Evolutionary conservation across 2,329 filamentous ascomycete species (phyloP).

Genomic region (Diatrype stigma): DNA sequence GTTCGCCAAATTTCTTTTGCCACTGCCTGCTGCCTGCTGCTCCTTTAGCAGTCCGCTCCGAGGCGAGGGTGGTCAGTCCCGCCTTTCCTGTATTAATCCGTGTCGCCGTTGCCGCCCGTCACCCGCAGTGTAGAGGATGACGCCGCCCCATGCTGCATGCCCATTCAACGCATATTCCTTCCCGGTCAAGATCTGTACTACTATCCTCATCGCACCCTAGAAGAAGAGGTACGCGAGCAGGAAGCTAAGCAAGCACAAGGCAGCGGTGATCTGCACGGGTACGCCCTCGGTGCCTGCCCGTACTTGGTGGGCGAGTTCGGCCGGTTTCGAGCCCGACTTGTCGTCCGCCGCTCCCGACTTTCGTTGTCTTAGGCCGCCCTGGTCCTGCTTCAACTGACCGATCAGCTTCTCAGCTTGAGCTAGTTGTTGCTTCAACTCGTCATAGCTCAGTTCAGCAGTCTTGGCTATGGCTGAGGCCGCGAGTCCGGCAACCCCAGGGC

Average conservation of each 20-base stretch:
- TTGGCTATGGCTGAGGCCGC: conserved; percentile 47
- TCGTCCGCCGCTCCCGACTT: conserved; percentile 59
- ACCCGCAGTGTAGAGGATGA: too few species aligned
- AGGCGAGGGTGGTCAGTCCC: not conserved
- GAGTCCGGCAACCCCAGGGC: conserved; percentile 22
- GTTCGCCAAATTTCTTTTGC: not conserved
- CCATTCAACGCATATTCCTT: too few species aligned
- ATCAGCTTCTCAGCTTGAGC: conserved; percentile 72
- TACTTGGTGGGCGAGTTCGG: conserved; percentile 50
- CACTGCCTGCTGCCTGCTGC: not conserved
- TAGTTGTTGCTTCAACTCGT: conserved; percentile 70
- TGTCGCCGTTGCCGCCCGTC: not conserved
- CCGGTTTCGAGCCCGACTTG: conserved; percentile 35
- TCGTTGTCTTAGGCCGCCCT: conserved; percentile 70
- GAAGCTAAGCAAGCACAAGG: conserved; percentile 84
- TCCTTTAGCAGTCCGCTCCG: not conserved
- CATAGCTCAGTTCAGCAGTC: conserved; percentile 35
- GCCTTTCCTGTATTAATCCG: not conserved
- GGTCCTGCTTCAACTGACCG: conserved; percentile 61
- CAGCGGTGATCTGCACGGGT: conserved; percentile 77
- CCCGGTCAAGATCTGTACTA: conserved; percentile 6
- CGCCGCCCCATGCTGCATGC: too few species aligned
- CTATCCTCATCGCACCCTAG: conserved; percentile 39
- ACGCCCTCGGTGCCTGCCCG: conserved; percentile 69
- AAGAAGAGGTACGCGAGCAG: conserved; percentile 96